Base-by-base conservation (phyloP, 2,329 filamentous ascomycete genomes). In the Claviceps citrina region DNA sequence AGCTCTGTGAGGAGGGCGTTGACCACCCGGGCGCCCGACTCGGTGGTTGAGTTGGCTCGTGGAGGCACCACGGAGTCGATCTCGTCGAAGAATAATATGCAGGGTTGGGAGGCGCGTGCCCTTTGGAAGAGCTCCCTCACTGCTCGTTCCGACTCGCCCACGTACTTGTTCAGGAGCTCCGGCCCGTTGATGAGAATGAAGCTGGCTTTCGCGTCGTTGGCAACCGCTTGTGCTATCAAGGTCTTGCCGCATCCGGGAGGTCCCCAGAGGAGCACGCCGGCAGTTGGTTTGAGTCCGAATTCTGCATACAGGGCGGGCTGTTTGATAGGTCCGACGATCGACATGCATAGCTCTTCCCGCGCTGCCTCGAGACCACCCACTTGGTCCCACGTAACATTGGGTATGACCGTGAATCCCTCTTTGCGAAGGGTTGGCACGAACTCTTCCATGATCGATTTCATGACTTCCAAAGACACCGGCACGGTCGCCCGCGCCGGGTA, bases 171-270 rank as follows among this genome's bases (percentile, higher is more conserved):
- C 34, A 98, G 72, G 8, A 98, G 68, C 57, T 98, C 91, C 0
- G 91, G 91, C 0, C 91, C 91, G 60, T 95, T 95, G 61, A 98
- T 85, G 39, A 85, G 86, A 60, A 98, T 98, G 66, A 98, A 98
- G 60, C 94, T 96, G 36, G 91, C 91, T 57, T 89, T 85, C 7
- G 83, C 87, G 57, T 94, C 86, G 58, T 93, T 93, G 41, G 91
- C 91, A 4, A 95, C 86, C 3, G 91, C 91, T 62, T 96, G 95
- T 15, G 91, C 91, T 2, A 98, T 76, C 2, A 98, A 72, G 0
- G 91, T 98, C 60, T 98, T 98, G 51, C 91, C 91, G 58, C 91
- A 98, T 6, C 91, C 91, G 0, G 91, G 91, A 1, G 91, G 91
- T 0, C 91, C 91, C 85, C 89, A 98, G 40, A 98, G 82, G 1